Evolutionary conservation across 257 asterid species (phyloP), one percentile per base, ranked within the genome.

Genomic region (Fraxinus pennsylvanica): DNA sequence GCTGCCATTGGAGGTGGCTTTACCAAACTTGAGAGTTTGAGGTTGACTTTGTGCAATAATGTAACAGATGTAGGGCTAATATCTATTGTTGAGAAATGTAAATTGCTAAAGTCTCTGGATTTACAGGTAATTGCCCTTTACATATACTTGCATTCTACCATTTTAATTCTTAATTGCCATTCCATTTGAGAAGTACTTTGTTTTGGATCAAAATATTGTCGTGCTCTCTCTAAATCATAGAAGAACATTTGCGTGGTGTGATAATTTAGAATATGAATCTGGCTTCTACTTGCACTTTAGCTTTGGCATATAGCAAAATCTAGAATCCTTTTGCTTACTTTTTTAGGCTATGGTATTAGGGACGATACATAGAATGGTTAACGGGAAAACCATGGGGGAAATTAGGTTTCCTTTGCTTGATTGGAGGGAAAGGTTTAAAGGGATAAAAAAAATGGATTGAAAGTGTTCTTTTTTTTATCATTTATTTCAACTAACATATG

Each of bases 41-140:
- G 92, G 88, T 88, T 94, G 75, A 84, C 89, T 80, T 88, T 96
- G 96, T 92, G 97, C 83, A 87, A 94, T 54, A 88, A 86, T 85
- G 83, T 90, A 73, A 89, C 97, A 41, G 90, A 88, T 81, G 72
- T 76, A 9, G 98, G 97, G 76, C 81, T 94, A 80, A 86, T 74
- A 79, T 91, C 94, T 76, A 78, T 94, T 43, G 93, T 96, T 59
- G 88, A 86, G 81, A 89, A 82, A 76, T 92, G 96, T 78, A 82
- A 39, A 78, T 74, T 83, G 10, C 87, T 94, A 73, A 92, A 82
- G 76, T 84, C 93, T n/a, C 77, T 94, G 89, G 97, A 92, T 83
- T 85, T 94, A 68, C 97, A 91, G 98, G 98, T 94, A 80, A 81
- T 21, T 61, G 30, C 65, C 9, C 9, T 9, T 61, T 8, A n/a